Percentiles rank a stretch among this genome's conserved stretches.
phyloP scores from a whole-genome alignment of 2,329 filamentous ascomycete species.

The Trichoderma afroharzianum region DNA sequence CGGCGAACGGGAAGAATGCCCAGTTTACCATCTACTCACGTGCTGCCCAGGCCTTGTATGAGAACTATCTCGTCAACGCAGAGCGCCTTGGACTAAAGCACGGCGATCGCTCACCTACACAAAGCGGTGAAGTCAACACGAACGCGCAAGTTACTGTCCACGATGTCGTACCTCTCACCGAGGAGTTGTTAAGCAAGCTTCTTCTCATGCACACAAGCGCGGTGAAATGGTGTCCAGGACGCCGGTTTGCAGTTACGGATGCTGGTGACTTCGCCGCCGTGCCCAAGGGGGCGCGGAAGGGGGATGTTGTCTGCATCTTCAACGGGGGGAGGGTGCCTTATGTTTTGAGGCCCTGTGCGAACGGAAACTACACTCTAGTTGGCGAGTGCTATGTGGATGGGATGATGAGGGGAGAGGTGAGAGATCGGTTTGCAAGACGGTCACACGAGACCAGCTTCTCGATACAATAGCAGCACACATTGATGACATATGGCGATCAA shows the following conservation, averaged over 20 bases:
- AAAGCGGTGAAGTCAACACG: neutral
- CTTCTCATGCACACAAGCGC: neutral
- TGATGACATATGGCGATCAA: too few relatives aligned
- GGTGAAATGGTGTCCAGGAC: neutral
- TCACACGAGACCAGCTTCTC: neutral
- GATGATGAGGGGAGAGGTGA: neutral
- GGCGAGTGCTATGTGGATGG: neutral
- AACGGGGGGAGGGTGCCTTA: neutral
- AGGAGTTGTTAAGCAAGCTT: neutral
- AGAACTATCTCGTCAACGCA: neutral
- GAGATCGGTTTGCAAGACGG: neutral
- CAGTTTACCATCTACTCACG: neutral
- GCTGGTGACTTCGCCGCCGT: neutral
- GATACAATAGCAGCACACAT: neutral
- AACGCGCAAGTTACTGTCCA: fast-evolving
- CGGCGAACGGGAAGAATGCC: neutral
- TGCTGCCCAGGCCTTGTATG: neutral
- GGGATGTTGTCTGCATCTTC: neutral
- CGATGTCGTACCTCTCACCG: neutral
- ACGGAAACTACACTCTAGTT: neutral
- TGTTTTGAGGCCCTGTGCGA: neutral
- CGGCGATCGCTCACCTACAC: neutral
- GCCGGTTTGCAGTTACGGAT: neutral
- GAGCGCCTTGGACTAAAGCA: neutral
- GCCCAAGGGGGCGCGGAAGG: neutral